These are phyloP conservation scores for Alternaria consortialis DNA, from an alignment of 2,329 filamentous ascomycete species.

Conservation along the genomic window DNA sequence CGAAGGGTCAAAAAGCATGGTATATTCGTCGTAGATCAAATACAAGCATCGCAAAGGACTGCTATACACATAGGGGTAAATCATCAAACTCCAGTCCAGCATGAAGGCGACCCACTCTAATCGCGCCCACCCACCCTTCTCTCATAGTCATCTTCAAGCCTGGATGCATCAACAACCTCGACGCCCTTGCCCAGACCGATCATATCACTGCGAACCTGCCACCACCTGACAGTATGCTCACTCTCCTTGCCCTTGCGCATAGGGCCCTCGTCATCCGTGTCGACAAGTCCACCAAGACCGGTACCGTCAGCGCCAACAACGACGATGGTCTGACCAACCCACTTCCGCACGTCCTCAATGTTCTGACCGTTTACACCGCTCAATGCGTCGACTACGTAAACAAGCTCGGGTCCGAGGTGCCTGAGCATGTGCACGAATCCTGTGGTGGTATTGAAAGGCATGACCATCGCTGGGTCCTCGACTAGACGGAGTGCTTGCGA, in stretches of 20 bases:
- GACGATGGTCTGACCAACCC: conserved; percentile 69
- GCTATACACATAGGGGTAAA: conserved; percentile 10
- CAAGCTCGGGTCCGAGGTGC: conserved; percentile 82
- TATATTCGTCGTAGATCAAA: conserved; percentile 15
- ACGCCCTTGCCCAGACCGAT: conserved; percentile 88
- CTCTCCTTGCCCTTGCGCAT: conserved; percentile 34
- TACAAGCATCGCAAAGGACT: conserved; percentile 4
- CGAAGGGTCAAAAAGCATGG: conserved; percentile 3
- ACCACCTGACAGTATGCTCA: conserved; percentile 66
- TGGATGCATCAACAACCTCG: conserved; percentile 83
- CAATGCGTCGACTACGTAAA: conserved; percentile 89
- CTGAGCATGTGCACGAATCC: conserved; percentile 88
- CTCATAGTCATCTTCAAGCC: conserved; percentile 87
- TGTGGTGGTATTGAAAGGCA: conserved; percentile 85
- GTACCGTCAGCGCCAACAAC: conserved; percentile 63
- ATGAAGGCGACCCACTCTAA: conserved; percentile 26
- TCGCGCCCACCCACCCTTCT: conserved; percentile 74
- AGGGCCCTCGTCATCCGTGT: conserved; percentile 66
- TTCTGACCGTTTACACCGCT: conserved; percentile 77
- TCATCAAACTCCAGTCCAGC: conserved; percentile 9
- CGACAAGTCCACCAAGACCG: conserved; percentile 62
- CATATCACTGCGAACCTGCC: conserved; percentile 75
- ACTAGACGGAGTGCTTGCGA: conserved; percentile 81
- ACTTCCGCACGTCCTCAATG: conserved; percentile 70
- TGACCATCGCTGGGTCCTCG: conserved; percentile 83